These are phyloP conservation scores for Rhodomyrtus psidioides DNA, from an alignment of 441 rosid genomes.

Conservation along the genomic window DNA sequence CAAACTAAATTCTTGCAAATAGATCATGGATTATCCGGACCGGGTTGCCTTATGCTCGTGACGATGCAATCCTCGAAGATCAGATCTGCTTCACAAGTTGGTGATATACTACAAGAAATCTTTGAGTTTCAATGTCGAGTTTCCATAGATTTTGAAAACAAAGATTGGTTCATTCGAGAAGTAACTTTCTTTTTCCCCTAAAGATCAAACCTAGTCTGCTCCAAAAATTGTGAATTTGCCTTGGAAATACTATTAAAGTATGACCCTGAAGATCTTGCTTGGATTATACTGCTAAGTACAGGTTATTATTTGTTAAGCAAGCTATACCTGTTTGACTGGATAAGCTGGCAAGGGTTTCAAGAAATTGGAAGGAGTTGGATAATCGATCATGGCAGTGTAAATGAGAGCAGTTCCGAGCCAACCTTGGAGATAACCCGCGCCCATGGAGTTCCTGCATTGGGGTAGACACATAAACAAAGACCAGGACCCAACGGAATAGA, in stretches of 20 bases:
- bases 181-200: not conserved
- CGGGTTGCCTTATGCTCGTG: not conserved
- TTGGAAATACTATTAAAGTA: not conserved
- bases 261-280: not conserved
- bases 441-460: slow-evolving; percentile 21
- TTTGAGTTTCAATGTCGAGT: not conserved
- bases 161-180: not conserved
- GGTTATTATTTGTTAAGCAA: not conserved
- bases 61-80: not conserved
- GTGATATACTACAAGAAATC: not conserved
- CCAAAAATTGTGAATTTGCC: not conserved
- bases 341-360: slow-evolving; percentile 46
- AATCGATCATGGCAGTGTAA: slow-evolving; percentile 65
- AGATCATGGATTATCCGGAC: not conserved
- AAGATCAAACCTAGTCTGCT: not conserved
- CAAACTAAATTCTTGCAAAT: not conserved
- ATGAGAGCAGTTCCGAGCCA: slow-evolving; percentile 37
- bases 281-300: not conserved
- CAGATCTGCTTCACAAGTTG: not conserved
- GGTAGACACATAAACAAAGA: not conserved
- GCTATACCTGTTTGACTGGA: slow-evolving; percentile 41
- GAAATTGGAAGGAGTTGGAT: slow-evolving; percentile 53
- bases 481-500: not conserved
- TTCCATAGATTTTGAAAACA: not conserved
- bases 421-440: slow-evolving; percentile 1